Evolutionary conservation across 2,329 filamentous ascomycete genomes (phyloP), one percentile per base, ranked within the genome.

Genomic region (Aspergillus brunneoviolaceus): DNA sequence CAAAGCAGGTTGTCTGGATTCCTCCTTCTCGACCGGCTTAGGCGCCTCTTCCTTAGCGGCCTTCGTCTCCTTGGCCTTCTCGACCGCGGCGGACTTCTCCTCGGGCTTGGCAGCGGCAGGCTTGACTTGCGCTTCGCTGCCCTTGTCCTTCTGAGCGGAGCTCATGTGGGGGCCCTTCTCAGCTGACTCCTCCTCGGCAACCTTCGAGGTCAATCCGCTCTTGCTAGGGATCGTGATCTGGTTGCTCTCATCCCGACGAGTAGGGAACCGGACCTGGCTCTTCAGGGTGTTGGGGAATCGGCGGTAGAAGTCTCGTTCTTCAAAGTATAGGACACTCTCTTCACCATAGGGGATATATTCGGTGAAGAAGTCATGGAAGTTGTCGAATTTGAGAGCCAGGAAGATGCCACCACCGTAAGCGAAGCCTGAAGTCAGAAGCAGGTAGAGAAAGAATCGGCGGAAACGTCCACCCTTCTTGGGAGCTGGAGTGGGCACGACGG

Each of bases 321-420:
- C 95, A 55, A 99, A 88, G 80, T 96, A 98, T 27, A 96, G 86
- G 50, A 99, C 94, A 19, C 90, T 90, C 74, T 96, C 91, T 79
- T 99, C 95, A 70, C 93, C 95, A 68, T 90, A 96, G 23, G 95
- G 95, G 19, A 99, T 80, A 76, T 94, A 99, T 79, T 97, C 93
- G 70, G 93, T 98, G 80, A 99, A 99, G 82, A 97, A 95, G 78
- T 99, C 95, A 79, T 99, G 94, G 85, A 98, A 99, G 79, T 92
- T 96, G 82, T 99, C 95, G 73, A 89, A 96, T 77, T 95, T 85
- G 65, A 96, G 87, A 58, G 95, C 94, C 77, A 96, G 95, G 83
- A 90, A 96, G 58, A 97, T 88, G 67, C 94, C 92, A 65, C 92
- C 92, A 58, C 85, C 90, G 70, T 96, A 99, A 45, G 89, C 88